Evolutionary conservation across 108 stramenopile genomes (phyloP).

Genomic region (Skeletonema marinoi): DNA sequence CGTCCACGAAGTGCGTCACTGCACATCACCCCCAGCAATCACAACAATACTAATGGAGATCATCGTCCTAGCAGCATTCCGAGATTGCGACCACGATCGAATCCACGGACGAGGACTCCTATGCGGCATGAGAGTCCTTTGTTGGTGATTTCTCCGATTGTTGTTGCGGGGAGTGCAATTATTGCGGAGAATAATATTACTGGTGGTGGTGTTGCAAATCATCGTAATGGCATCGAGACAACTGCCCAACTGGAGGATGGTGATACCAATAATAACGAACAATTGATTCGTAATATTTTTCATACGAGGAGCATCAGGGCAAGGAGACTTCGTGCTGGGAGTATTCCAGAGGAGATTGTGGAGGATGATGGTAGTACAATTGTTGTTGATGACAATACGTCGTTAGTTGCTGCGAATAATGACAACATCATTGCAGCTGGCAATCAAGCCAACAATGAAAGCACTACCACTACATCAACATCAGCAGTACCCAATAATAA

Average conservation of each 20-base stretch:
- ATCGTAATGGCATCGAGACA: background rate
- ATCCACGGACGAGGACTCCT: conserved; percentile 68
- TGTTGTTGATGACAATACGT: background rate
- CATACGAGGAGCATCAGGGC: background rate
- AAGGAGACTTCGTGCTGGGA: background rate
- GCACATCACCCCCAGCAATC: background rate
- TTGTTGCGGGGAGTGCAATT: background rate
- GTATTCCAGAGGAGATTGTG: conserved; percentile 1
- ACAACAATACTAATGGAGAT: too few relatives aligned
- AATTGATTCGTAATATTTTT: background rate
- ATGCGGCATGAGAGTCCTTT: conserved; percentile 61
- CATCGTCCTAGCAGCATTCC: background rate
- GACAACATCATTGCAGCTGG: too few relatives aligned
- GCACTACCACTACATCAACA: background rate
- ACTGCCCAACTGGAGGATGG: background rate
- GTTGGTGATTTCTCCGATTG: background rate
- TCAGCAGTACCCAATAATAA: background rate
- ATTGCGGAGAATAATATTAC: background rate
- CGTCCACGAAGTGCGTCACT: conserved; percentile 1
- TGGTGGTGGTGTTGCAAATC: background rate
- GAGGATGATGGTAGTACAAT: background rate
- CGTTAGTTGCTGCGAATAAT: background rate
- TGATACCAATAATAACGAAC: background rate
- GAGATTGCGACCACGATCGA: conserved; percentile 52
- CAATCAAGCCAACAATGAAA: background rate